phyloP scores from a whole-genome alignment of 2,329 filamentous ascomycete genomes.

The Ceratocystis cacaofunesta region DNA sequence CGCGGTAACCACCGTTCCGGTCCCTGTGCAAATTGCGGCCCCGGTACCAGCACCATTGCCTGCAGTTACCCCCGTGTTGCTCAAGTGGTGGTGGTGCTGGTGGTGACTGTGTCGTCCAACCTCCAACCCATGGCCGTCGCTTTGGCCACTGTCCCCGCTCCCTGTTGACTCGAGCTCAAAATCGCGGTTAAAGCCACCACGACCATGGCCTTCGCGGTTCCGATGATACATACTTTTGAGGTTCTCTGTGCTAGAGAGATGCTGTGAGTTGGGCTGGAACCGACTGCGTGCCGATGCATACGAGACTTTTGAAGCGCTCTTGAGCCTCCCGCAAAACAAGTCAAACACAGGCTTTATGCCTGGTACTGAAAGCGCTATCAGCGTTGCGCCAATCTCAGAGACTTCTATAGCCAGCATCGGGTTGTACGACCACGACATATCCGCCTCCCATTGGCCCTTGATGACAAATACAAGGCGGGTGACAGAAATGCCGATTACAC shows the following conservation, averaged over 20 bases:
- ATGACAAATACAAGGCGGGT: conserved; percentile 34
- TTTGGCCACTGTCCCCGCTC: conserved; percentile 7
- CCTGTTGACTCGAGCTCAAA: conserved; percentile 15
- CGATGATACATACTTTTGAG: conserved; percentile 15
- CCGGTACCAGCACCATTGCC: background rate
- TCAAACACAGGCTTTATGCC: conserved; percentile 35
- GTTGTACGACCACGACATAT: conserved; percentile 37
- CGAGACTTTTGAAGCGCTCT: conserved; percentile 18
- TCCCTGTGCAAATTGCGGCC: background rate
- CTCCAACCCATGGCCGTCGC: background rate
- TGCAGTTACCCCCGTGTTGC: background rate
- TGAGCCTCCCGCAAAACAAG: conserved; percentile 22
- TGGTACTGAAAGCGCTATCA: conserved; percentile 36
- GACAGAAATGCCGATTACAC: conserved; percentile 35
- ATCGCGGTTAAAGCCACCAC: background rate
- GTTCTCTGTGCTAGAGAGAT: conserved; percentile 19
- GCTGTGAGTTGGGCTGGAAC: conserved; percentile 23
- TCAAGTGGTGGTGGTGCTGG: background rate
- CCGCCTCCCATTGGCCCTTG: conserved; percentile 31
- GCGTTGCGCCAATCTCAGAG: conserved; percentile 35
- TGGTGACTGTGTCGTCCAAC: background rate
- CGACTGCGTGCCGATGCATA: conserved; percentile 22
- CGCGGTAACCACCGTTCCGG: conserved; percentile 11
- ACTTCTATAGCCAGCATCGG: conserved; percentile 35
- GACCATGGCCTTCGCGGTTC: background rate